Evolutionary conservation across 108 stramenopile species (phyloP), one percentile per base, ranked within the genome.

Genomic region (Nannochloropsis gaditana): DNA sequence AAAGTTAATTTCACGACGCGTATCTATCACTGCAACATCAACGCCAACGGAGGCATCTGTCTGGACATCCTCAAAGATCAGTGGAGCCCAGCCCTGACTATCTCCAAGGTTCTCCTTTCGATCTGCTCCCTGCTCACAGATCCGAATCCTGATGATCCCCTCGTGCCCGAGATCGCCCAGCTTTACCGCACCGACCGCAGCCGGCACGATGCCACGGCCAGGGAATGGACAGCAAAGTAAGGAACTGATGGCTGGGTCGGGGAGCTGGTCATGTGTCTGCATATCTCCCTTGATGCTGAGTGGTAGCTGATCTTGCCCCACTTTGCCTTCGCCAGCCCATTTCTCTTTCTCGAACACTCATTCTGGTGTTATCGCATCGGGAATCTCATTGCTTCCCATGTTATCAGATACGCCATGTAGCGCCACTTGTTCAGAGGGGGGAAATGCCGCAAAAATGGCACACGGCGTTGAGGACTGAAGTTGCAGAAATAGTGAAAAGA

Each of bases 31-130:
- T 97, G 96, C 90, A 99, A 99, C 95, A 99, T 99, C 91, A 97
- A 99, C 92, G 94, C 94, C 47, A 97, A 97, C 90, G 98, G 98
- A 80, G 96, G 96, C 9, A 99, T 99, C 87, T 98, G 98, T 88
- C 93, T 99, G 86, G 98, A 99, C 86, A 99, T 99, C 89, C 93
- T 99, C 90, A 98, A 99, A 94, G 97, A 98, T 86, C 97, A 98
- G 93, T 99, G 99, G 99, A 95, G 95, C 82, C 99, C 99, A 81
- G 99, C 99, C 43, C 92, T 99, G 84, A 99, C 99, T 82, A 98
- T 98, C 83, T 92, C 91, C 94, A 99, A 99, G 94, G 99, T 99
- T 44, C 93, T 99, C 84, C 94, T 99, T 44, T 94, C 93, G 85
- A 99, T 99, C 90, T 98, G 97, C 90, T 96, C 95, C 88, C 94